Evolutionary conservation across 805 yeast genomes (phyloP).

Genomic region (Lipomyces sp.): DNA sequence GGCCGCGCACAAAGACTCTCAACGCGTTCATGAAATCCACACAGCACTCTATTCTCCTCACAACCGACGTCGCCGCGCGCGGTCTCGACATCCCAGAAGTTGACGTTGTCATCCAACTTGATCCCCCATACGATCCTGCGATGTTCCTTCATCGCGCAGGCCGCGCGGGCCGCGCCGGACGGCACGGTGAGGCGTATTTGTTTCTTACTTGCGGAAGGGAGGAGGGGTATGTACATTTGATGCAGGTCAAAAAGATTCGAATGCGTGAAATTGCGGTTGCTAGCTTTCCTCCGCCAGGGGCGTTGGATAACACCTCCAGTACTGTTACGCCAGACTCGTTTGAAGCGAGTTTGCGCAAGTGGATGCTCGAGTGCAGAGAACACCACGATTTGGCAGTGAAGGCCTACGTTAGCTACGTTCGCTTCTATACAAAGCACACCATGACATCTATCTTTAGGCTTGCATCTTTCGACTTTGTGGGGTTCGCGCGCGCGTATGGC

Average conservation of each 20-base stretch:
- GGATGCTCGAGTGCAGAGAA: slow-evolving; percentile 70
- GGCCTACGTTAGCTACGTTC: slow-evolving; percentile 77
- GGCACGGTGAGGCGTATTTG: slow-evolving; percentile 72
- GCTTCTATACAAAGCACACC: slow-evolving; percentile 81
- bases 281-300: slow-evolving; percentile 2
- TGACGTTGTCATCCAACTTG: slow-evolving; percentile 87
- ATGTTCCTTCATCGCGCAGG: slow-evolving; percentile 92
- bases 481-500: slow-evolving; percentile 73
- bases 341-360: slow-evolving; percentile 40
- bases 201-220: slow-evolving; percentile 74
- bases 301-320: slow-evolving; percentile 28
- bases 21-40: slow-evolving; percentile 50
- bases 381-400: slow-evolving; percentile 74
- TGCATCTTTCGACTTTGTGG: slow-evolving; percentile 64
- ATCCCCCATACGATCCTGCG: slow-evolving; percentile 92
- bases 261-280: slow-evolving; percentile 42
- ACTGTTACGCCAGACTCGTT: neutral
- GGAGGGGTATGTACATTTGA: slow-evolving; percentile 73
- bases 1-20: slow-evolving; percentile 71
- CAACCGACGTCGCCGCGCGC: slow-evolving; percentile 98
- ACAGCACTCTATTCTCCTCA: slow-evolving; percentile 54
- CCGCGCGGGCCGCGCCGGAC: slow-evolving; percentile 90
- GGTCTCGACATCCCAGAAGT: slow-evolving; percentile 96
- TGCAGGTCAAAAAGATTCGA: slow-evolving; percentile 65
- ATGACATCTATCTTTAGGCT: slow-evolving; percentile 85